Evolutionary conservation across 805 yeast genomes (phyloP).

Genomic region (Helenozyma baotianmanensis): DNA sequence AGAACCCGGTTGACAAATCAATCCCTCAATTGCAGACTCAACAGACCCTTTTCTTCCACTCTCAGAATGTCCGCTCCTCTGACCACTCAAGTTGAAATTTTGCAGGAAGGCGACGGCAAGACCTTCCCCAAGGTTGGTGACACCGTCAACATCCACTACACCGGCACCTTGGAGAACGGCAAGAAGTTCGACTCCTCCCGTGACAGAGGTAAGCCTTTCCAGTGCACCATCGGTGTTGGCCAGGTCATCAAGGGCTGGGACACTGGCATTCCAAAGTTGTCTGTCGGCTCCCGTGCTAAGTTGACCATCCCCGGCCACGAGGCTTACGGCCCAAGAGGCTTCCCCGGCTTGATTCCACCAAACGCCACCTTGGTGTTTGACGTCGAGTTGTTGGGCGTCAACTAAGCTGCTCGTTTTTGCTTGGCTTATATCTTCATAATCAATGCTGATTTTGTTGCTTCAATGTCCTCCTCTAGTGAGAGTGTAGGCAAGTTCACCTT

Average conservation of each 20-base stretch:
- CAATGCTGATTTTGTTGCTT: conserved; percentile 13
- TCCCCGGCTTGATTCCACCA: conserved; percentile 96
- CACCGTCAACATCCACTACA: conserved; percentile 88
- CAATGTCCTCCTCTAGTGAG: conserved; percentile 19
- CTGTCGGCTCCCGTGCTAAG: conserved; percentile 89
- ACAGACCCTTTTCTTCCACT: conserved; percentile 5
- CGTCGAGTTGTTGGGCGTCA: conserved; percentile 64
- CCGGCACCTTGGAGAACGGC: conserved; percentile 92
- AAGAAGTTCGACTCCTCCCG: conserved; percentile 93
- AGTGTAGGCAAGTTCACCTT: conserved; percentile 54
- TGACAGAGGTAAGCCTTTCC: conserved; percentile 94
- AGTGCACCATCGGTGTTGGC: conserved; percentile 90
- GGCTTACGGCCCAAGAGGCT: conserved; percentile 93
- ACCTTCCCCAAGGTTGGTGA: conserved; percentile 87
- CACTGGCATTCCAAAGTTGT: conserved; percentile 85
- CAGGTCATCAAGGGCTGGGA: conserved; percentile 98
- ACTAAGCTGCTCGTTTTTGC: conserved; percentile 23
- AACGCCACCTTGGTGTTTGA: conserved; percentile 88
- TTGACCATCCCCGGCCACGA: conserved; percentile 88
- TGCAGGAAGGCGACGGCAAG: conserved; percentile 72
- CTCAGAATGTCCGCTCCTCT: conserved; percentile 35
- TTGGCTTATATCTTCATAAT: not conserved
- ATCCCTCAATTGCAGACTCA: conserved; percentile 5
- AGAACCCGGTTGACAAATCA: conserved; percentile 8
- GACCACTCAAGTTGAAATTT: conserved; percentile 37